phyloP scores from a whole-genome alignment of 352 stramenopile genomes.

The Phytophthora colocasiae region DNA sequence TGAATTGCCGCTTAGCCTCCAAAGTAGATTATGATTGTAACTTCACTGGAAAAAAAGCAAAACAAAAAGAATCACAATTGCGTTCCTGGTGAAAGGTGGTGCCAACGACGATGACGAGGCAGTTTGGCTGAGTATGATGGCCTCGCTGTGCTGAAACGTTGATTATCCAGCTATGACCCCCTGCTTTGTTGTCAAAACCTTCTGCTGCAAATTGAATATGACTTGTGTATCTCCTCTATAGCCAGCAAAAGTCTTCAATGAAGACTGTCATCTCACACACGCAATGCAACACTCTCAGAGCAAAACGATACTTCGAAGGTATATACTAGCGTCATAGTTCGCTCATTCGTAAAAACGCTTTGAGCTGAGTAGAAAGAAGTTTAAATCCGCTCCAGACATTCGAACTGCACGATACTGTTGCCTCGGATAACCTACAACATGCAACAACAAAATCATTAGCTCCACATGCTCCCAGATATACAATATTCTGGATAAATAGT shows the following conservation, averaged over 20 bases:
- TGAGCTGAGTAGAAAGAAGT: not conserved
- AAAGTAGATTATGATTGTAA: conserved; percentile 59
- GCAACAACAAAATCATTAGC: not conserved
- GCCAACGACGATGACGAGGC: too few species aligned
- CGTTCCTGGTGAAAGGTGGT: conserved; percentile 1
- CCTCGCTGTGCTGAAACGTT: too few species aligned
- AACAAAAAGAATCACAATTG: conserved; percentile 23
- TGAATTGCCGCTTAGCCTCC: conserved; percentile 34
- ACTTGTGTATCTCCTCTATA: too few species aligned
- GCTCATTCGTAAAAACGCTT: not conserved
- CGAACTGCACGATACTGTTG: conserved; percentile 93
- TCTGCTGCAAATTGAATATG: too few species aligned
- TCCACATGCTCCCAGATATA: not conserved
- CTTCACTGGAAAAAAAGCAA: conserved; percentile 36
- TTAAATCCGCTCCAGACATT: conserved; percentile 87
- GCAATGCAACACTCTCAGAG: conserved; percentile 1
- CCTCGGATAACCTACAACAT: conserved; percentile 79
- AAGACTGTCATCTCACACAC: not conserved
- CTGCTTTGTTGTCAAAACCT: not conserved
- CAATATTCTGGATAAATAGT: not conserved
- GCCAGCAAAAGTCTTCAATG: too few species aligned
- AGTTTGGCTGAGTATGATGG: too few species aligned
- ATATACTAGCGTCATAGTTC: conserved; percentile 29
- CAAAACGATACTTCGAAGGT: conserved; percentile 7
- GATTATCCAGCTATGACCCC: not conserved